phyloP scores from a whole-genome alignment of 2,329 filamentous ascomycete species.

The Paraphoma sp. region DNA sequence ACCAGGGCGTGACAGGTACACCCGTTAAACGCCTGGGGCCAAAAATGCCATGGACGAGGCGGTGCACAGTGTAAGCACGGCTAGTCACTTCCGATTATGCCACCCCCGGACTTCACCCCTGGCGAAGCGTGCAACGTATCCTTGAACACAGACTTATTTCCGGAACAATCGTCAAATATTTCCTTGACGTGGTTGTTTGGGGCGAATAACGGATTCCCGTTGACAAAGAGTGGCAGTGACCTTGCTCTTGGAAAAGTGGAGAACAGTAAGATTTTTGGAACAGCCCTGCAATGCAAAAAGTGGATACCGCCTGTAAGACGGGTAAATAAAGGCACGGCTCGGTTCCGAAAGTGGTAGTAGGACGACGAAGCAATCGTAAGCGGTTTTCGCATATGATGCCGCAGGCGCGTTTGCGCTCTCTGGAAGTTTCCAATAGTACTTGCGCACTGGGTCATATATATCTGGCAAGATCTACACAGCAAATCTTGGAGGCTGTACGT shows the following conservation, averaged over 20 bases:
- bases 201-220: neutral
- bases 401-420: neutral
- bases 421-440: too few relatives aligned
- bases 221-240: neutral
- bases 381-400: neutral
- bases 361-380: neutral
- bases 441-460: too few relatives aligned
- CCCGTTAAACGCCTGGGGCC: neutral
- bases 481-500: too few relatives aligned
- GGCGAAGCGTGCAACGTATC: neutral
- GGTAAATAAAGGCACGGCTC: neutral
- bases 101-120: neutral
- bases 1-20: neutral
- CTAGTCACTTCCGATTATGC: neutral
- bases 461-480: too few relatives aligned
- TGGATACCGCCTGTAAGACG: constrained; percentile 1
- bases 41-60: neutral
- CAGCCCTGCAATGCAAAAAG: neutral
- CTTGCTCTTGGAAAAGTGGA: too few relatives aligned
- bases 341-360: neutral
- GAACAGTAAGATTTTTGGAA: neutral
- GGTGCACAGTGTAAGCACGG: neutral
- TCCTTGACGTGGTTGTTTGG: neutral
- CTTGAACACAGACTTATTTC: neutral
- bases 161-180: neutral